Evolutionary conservation across 1,284 basidiomycete genomes (phyloP).

Genomic region (Fomitopsis pinicola): DNA sequence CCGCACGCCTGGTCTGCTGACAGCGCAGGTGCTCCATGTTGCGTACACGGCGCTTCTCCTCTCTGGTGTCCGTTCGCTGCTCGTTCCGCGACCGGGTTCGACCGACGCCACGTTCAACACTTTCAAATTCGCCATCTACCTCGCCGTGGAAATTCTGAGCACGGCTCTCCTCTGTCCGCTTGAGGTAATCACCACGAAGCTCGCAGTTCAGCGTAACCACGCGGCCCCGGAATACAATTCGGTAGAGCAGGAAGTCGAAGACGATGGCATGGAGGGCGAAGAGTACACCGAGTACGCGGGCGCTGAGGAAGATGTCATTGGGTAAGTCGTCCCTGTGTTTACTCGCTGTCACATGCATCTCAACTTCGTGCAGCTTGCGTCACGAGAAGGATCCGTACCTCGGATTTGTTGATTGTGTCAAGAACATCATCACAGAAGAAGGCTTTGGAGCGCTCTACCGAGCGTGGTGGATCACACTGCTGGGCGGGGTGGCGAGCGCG

Average conservation of each 20-base stretch:
- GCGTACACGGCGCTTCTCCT: conserved; percentile 66
- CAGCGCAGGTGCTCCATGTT: conserved; percentile 64
- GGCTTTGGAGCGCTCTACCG: conserved; percentile 76
- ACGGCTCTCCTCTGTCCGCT: conserved; percentile 71
- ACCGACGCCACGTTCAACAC: conserved; percentile 29
- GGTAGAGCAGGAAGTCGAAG: conserved; percentile 66
- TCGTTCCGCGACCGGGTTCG: conserved; percentile 49
- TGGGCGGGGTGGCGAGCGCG: conserved; percentile 59
- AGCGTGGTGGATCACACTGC: conserved; percentile 83
- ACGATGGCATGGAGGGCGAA: conserved; percentile 60
- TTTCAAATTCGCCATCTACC: conserved; percentile 54
- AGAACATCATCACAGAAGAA: conserved; percentile 82
- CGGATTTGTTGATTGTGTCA: conserved; percentile 73
- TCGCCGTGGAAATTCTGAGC: conserved; percentile 56
- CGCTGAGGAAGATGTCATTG: conserved; percentile 84
- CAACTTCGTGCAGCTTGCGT: conserved; percentile 47
- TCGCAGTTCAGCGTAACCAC: conserved; percentile 84
- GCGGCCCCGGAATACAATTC: conserved; percentile 68
- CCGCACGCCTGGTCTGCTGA: conserved; percentile 78
- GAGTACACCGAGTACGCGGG: conserved; percentile 68
- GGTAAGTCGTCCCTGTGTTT: conserved; percentile 38
- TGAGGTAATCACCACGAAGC: conserved; percentile 77
- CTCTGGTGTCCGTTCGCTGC: conserved; percentile 56
- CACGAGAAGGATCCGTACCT: conserved; percentile 85
- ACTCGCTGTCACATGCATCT: not conserved